Evolutionary conservation across 208 protist species (phyloP).

Genomic region (Trypanosoma scelopori): DNA sequence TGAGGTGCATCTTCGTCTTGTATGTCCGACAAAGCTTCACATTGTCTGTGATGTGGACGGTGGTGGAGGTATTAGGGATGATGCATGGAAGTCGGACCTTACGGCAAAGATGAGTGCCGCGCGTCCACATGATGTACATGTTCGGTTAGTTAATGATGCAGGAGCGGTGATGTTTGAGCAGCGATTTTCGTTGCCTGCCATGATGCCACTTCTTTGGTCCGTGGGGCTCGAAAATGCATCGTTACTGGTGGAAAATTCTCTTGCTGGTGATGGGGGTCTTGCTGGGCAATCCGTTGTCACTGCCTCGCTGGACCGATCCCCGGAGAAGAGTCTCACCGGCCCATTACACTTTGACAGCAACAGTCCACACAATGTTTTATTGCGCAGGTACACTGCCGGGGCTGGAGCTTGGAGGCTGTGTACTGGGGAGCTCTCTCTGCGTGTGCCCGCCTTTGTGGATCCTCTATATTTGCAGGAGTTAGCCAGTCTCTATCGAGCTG

Average conservation of each 20-base stretch:
- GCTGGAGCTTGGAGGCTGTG: constrained; percentile 31
- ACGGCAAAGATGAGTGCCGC: constrained; percentile 44
- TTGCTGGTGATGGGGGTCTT: not conserved
- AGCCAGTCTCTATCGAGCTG: constrained; percentile 32
- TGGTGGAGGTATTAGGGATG: constrained; percentile 37
- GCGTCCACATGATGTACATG: constrained; percentile 50
- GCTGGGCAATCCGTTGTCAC: constrained; percentile 32
- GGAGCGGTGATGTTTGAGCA: constrained; percentile 73
- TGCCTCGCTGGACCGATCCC: constrained; percentile 47
- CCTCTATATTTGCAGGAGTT: constrained; percentile 48
- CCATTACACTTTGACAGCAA: constrained; percentile 57
- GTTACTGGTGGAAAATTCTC: constrained; percentile 46
- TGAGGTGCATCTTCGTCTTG: constrained; percentile 54
- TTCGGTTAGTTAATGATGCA: constrained; percentile 54
- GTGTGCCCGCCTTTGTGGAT: constrained; percentile 52
- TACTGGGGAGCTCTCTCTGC: constrained; percentile 53
- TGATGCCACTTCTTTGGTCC: constrained; percentile 49
- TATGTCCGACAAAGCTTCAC: constrained; percentile 49
- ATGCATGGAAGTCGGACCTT: constrained; percentile 38
- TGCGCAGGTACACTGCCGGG: constrained; percentile 62
- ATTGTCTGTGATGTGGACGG: constrained; percentile 79
- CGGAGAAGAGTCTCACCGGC: constrained; percentile 45
- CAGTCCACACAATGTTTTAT: constrained; percentile 50
- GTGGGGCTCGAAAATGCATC: constrained; percentile 62
- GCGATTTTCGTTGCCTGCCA: constrained; percentile 58